Percentiles rank a stretch among this genome's conserved stretches.
Conservation (phyloP, 164 flowering plant genomes). For the Magnolia kwangsiensis region DNA sequence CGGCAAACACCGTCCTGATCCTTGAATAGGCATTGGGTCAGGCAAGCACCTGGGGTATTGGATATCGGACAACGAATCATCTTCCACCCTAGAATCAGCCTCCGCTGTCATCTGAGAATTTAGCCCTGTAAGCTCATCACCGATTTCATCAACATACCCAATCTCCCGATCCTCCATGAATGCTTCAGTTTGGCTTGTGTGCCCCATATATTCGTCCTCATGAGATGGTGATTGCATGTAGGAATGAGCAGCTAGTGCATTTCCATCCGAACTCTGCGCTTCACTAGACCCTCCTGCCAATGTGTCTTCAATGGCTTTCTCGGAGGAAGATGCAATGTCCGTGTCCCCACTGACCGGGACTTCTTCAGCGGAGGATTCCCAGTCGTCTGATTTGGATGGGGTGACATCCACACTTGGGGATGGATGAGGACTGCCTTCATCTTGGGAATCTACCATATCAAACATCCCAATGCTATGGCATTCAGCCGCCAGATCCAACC, state of each 20-base stretch:
- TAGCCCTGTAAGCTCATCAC: slow-evolving; percentile 9
- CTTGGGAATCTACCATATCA: slow-evolving; percentile 17
- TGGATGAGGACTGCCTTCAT: slow-evolving; percentile 5
- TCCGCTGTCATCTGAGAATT: slow-evolving; percentile 14
- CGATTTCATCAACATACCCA: slow-evolving; percentile 19
- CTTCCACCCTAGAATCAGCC: slow-evolving; percentile 22
- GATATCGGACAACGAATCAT: slow-evolving; percentile 38
- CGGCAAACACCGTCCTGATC: slow-evolving; percentile 37
- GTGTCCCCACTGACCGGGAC: slow-evolving; percentile 11
- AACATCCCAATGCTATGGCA: slow-evolving; percentile 14
- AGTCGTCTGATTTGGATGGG: slow-evolving; percentile 17
- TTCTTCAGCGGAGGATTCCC: slow-evolving; percentile 22
- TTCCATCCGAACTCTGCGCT: not conserved
- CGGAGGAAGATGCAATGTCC: slow-evolving; percentile 8
- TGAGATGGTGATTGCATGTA: not conserved
- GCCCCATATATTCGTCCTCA: not conserved
- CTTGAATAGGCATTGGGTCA: slow-evolving; percentile 64
- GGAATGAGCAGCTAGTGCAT: not conserved
- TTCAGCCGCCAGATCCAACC: slow-evolving; percentile 6
- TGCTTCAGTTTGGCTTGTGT: too few relatives aligned
- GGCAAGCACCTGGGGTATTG: slow-evolving; percentile 6
- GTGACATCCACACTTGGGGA: slow-evolving; percentile 4
- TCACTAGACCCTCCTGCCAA: slow-evolving; percentile 1
- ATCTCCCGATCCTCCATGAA: not conserved
- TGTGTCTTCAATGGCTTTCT: slow-evolving; percentile 4